Percentiles rank a stretch among this genome's conserved stretches.
These are phyloP conservation scores for Tolypocladium amazonense DNA, from an alignment of 2,329 filamentous ascomycete genomes.

Conservation along the genomic window DNA sequence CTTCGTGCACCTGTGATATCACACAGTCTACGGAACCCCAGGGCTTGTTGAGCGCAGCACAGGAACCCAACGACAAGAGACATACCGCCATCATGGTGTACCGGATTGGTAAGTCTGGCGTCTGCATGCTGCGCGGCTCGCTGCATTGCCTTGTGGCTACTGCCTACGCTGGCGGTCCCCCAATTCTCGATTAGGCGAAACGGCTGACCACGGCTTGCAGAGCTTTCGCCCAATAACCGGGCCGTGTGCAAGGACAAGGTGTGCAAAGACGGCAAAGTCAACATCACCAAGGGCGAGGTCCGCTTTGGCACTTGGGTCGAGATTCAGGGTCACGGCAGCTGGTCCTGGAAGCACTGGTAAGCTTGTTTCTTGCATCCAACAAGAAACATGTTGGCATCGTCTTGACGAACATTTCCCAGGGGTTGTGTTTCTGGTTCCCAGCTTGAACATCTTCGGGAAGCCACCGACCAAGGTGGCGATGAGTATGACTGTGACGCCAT, in stretches of 20 bases:
- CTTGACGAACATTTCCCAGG: slow-evolving; percentile 37
- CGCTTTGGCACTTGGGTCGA: slow-evolving; percentile 67
- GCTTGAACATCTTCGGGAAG: slow-evolving; percentile 53
- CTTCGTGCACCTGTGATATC: neutral
- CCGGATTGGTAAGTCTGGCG: slow-evolving; percentile 31
- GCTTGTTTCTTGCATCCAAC: slow-evolving; percentile 12
- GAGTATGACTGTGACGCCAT: slow-evolving; percentile 53
- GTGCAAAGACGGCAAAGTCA: slow-evolving; percentile 60
- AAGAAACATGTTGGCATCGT: neutral
- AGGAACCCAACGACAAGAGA: neutral
- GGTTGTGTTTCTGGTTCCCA: slow-evolving; percentile 77
- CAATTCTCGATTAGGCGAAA: neutral
- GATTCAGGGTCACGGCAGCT: slow-evolving; percentile 50
- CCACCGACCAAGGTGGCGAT: slow-evolving; percentile 34
- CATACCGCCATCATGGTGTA: slow-evolving; percentile 28
- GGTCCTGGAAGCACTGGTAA: slow-evolving; percentile 82
- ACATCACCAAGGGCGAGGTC: slow-evolving; percentile 70
- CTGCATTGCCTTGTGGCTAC: neutral
- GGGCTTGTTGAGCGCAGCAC: neutral
- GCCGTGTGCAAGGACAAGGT: slow-evolving; percentile 62
- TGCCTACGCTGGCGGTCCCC: neutral
- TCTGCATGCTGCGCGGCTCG: neutral
- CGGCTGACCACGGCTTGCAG: slow-evolving; percentile 31
- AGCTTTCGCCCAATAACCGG: slow-evolving; percentile 58
- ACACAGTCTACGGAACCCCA: neutral